Base-by-base conservation (phyloP, 2,329 filamentous ascomycete genomes). In the Cladosporium colombiae region DNA sequence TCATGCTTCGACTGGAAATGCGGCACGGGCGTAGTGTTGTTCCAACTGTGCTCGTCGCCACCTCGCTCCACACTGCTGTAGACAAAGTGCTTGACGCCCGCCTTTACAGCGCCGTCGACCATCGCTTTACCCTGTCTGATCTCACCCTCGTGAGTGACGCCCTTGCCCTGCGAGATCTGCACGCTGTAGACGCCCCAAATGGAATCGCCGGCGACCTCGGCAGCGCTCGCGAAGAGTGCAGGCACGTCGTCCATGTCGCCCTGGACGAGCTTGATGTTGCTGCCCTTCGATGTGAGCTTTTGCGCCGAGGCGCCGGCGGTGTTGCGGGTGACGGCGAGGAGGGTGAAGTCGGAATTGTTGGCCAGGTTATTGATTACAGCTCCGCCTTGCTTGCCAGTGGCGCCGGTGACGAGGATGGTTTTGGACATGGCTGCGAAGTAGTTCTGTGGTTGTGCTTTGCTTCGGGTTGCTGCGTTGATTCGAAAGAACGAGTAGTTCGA, bases 61-160 rank as follows among this genome's bases (percentile, higher is more conserved):
- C 87, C 86, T 31, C 88, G 85, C 70, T 90, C 88, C 29, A 89
- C 86, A 62, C 83, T 86, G 60, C 81, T 84, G 77, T 89, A 90
- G 40, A 91, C 84, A 70, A 91, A 89, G 72, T 87, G 83, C 67
- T 82, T 80, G 53, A 90, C 86, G 13, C 81, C 80, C 37, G 84
- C 75, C 55, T 82, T 81, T 65, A 89, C 72, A 2, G 84, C 80
- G 53, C 82, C 84, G 68, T 90, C 86, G 65, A 91, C 79, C 11
- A 91, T 77, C 0, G 77, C 80, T 33, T 82, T 87, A 61, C 87
- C 88, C 74, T 90, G 88, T 3, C 72, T 70, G 68, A 85, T 81
- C 75, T 86, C 84, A 69, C 76, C 72, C 53, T 80, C 78, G 50
- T 78, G 74, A 10, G 78, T 83, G 68, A 77, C 76, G 61, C 76